Base-by-base conservation (phyloP, 2,329 filamentous ascomycete genomes). In the Talaromyces sp. region DNA sequence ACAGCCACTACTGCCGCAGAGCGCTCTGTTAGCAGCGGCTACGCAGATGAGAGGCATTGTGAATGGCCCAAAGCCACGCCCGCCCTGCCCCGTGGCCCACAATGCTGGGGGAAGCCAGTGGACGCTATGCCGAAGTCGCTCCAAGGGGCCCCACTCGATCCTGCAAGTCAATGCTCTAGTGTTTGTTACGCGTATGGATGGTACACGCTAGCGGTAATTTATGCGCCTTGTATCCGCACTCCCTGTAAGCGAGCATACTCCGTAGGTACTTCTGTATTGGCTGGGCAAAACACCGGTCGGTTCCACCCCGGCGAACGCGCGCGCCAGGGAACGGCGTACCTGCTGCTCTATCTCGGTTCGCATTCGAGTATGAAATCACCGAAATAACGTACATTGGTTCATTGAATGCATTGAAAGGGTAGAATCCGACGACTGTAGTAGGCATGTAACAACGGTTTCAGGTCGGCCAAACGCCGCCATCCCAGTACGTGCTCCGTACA, bases 281-380 rank as follows among this genome's bases (percentile, higher is more conserved):
- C 49, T 62, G 59, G 34, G 5, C 17, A 49, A 36, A 61, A 61
- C 34, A 25, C 59, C 40, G 43, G 62, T 34, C 51, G 34, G 43
- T 43, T 49, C 65, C 62, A 63, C 65, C 47, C 29, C 58, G 63
- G 63, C 56, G 56, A 56, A 65, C 63, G 49, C 40, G 63, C 63
- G 49, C 40, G 63, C 58, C 58, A 62, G 43, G 19, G 63, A 65
- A 58, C 61, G 61, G 54, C 61, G 65, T 64, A 63, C 65, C 65
- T 66, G 65, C 65, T 66, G 49, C 36, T 47, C 22, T 47, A 51
- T 49, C n/a, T n/a, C n/a, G n/a, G 22, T 49, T 17, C 22, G 45
- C 10, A 40, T 19, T 36, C 54, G 25, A 31, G 49, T 31, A 22
- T 34, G 25, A 54, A 34, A 17, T 54, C 27, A 54, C 51, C 19